Conservation (phyloP, 768 basidiomycete genomes). For the Mycena rebaudengoi region DNA sequence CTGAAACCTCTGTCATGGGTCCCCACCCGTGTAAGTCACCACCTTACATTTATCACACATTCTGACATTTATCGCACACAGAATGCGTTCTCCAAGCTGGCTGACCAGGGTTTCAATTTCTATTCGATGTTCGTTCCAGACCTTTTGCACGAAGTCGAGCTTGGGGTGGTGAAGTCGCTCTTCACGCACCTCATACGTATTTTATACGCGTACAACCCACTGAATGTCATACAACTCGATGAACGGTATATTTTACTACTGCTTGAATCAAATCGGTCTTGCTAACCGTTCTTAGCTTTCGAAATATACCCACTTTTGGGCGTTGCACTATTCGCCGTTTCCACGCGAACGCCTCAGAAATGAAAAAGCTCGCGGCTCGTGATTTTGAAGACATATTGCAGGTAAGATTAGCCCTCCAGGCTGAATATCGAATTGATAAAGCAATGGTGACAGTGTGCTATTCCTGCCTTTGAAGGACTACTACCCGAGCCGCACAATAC, state of each 20-base stretch:
- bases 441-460: slow-evolving; percentile 32
- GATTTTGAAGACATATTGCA: slow-evolving; percentile 52
- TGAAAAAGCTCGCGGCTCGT: slow-evolving; percentile 44
- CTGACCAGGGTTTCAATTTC: slow-evolving; percentile 21
- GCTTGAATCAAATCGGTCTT: not conserved
- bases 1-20: slow-evolving; percentile 29
- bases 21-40: slow-evolving; percentile 31
- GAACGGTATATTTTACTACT: slow-evolving; percentile 12
- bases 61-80: slow-evolving; percentile 1
- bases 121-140: slow-evolving; percentile 33
- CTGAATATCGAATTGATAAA: not conserved
- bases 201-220: slow-evolving; percentile 17
- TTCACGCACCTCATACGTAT: slow-evolving; percentile 39
- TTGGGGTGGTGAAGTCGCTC: too few relatives aligned
- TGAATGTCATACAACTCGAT: slow-evolving; percentile 23
- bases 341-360: slow-evolving; percentile 38
- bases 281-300: slow-evolving; percentile 35
- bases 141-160: slow-evolving; percentile 41
- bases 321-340: slow-evolving; percentile 39
- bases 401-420: slow-evolving; percentile 25
- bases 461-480: slow-evolving; percentile 44
- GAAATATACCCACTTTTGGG: slow-evolving; percentile 41
- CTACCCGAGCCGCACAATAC: slow-evolving; percentile 35
- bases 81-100: slow-evolving; percentile 31
- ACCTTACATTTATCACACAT: not conserved